A percentile compares a stretch with the other conserved stretches of the same genome.
Evolutionary conservation across 2,329 filamentous ascomycete genomes (phyloP).

Genomic region (Fusarium kyushuense): DNA sequence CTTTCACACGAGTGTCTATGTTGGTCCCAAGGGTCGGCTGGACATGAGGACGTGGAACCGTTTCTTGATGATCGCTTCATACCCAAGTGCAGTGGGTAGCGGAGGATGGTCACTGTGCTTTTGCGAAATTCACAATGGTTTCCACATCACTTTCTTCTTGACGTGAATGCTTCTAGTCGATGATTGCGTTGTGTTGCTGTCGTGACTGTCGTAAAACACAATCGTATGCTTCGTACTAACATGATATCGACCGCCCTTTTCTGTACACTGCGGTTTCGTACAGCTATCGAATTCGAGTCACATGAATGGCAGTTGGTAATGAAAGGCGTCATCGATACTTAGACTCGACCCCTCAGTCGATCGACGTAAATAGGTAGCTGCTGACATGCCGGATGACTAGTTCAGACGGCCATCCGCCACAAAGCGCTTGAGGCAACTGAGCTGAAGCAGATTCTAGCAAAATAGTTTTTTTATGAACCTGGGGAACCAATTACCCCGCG

Average conservation of each 20-base stretch:
- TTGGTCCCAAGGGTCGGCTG: conserved; percentile 53
- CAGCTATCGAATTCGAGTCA: neutral
- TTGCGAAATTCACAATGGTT: conserved; percentile 70
- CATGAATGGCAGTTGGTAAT: conserved; percentile 13
- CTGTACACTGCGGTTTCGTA: neutral
- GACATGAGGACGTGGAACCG: conserved; percentile 72
- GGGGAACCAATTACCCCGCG: conserved; percentile 32
- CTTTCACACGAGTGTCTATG: conserved; percentile 69
- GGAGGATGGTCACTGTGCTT: conserved; percentile 65
- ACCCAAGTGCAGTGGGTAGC: conserved; percentile 64
- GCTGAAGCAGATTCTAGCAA: neutral
- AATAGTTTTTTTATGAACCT: neutral
- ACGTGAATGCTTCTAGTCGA: conserved; percentile 32
- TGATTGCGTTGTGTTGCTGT: conserved; percentile 37
- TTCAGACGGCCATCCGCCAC: conserved; percentile 12
- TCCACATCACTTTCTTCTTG: conserved; percentile 55
- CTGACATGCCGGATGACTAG: conserved; percentile 31
- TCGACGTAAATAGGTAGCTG: neutral
- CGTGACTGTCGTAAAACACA: conserved; percentile 35
- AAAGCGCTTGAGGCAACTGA: conserved; percentile 16
- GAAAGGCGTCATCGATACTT: conserved; percentile 32
- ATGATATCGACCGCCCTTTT: neutral
- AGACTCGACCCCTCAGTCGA: conserved; percentile 17
- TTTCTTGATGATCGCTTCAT: conserved; percentile 74
- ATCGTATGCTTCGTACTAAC: conserved; percentile 3